A percentile compares a stretch with the other conserved stretches of the same genome.
phyloP scores from a whole-genome alignment of 2,329 filamentous ascomycete species.

The Didymella sp. region DNA sequence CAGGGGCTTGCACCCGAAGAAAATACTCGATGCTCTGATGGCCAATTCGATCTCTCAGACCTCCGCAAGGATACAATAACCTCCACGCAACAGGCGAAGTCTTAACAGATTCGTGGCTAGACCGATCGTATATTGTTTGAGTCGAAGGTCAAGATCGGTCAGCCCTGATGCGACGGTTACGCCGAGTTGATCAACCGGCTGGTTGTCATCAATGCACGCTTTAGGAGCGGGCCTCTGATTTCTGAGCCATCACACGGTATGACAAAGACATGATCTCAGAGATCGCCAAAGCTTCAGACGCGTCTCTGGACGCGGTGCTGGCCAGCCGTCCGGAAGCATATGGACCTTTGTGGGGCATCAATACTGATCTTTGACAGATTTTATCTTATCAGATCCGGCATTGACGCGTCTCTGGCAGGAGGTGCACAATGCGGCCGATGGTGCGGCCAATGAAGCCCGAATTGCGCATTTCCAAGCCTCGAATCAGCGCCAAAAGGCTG shows the following conservation, averaged over 20 bases:
- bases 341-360: conserved; percentile 6
- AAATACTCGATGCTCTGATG: neutral
- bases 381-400: conserved; percentile 40
- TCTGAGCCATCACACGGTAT: neutral
- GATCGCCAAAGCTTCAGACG: conserved; percentile 5
- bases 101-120: neutral
- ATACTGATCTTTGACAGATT: conserved; percentile 17
- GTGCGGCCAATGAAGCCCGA: conserved; percentile 25
- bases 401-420: conserved; percentile 22
- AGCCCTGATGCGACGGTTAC: neutral
- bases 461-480: conserved; percentile 41
- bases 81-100: neutral
- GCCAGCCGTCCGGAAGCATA: neutral
- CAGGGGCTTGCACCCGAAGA: neutral
- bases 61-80: no score
- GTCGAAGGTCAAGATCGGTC: neutral
- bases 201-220: neutral
- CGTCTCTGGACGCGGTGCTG: conserved; percentile 12
- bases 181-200: neutral
- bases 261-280: neutral
- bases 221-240: neutral
- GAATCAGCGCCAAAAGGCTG: conserved; percentile 36
- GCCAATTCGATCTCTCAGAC: neutral
- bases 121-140: neutral
- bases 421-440: conserved; percentile 26